Percentiles rank a stretch among this genome's conserved stretches.
These are phyloP conservation scores for Phytophthora vignae DNA, from an alignment of 352 stramenopile species.

Conservation along the genomic window DNA sequence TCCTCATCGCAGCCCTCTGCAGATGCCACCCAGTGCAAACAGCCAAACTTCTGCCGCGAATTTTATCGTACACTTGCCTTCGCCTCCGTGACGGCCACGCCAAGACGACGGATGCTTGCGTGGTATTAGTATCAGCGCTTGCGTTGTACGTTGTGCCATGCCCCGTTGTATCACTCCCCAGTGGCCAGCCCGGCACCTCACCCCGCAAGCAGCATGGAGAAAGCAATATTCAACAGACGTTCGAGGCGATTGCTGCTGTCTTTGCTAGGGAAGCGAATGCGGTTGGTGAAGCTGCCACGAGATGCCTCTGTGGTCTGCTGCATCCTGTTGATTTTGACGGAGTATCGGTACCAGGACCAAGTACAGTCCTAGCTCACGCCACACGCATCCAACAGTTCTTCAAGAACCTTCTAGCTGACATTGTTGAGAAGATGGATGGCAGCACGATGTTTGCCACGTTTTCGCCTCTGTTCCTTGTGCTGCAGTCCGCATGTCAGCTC, in stretches of 20 bases:
- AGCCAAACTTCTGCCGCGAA: constrained; percentile 49
- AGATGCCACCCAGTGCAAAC: constrained; percentile 48
- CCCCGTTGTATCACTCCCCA: constrained; percentile 15
- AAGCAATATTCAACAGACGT: constrained; percentile 12
- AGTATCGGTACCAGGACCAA: constrained; percentile 35
- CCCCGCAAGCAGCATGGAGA: constrained; percentile 12
- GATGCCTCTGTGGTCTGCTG: constrained; percentile 57
- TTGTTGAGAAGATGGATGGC: constrained; percentile 53
- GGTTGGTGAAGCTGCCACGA: constrained; percentile 56
- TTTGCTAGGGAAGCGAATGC: constrained; percentile 55
- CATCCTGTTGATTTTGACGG: constrained; percentile 66
- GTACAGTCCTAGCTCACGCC: constrained; percentile 40
- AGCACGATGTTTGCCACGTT: constrained; percentile 57
- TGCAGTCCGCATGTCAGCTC: constrained; percentile 48
- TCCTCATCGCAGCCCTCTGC: constrained; percentile 63
- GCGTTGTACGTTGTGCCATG: constrained; percentile 54
- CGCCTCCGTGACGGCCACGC: constrained; percentile 64
- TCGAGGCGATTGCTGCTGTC: constrained; percentile 45
- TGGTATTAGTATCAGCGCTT: constrained; percentile 61
- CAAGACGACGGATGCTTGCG: constrained; percentile 63
- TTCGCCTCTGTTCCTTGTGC: constrained; percentile 53
- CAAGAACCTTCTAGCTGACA: constrained; percentile 40
- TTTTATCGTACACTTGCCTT: constrained; percentile 54
- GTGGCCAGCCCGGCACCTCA: neutral
- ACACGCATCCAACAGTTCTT: constrained; percentile 49